Evolutionary conservation across 1,284 basidiomycete species (phyloP).

Genomic region (Sporisorium scitamineum): DNA sequence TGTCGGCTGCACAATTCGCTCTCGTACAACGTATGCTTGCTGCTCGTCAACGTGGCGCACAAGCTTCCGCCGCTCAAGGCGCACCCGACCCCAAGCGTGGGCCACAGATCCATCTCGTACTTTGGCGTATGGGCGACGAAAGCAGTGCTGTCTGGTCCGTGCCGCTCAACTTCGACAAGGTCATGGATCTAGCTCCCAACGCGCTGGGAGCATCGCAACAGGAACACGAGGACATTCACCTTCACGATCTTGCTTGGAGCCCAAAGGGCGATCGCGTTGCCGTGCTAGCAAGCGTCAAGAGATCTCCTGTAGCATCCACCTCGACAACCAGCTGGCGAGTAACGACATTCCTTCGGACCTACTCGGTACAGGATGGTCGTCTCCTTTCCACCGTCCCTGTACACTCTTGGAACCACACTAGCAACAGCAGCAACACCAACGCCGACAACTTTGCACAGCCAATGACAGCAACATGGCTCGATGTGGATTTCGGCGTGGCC

Average conservation of each 20-base stretch:
- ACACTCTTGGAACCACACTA: background rate
- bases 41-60: constrained; percentile 39
- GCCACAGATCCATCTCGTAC: constrained; percentile 39
- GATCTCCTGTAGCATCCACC: constrained; percentile 21
- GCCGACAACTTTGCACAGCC: background rate
- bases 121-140: constrained; percentile 50
- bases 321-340: constrained; percentile 20
- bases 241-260: constrained; percentile 48
- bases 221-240: constrained; percentile 40
- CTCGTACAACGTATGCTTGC: constrained; percentile 50
- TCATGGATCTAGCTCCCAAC: constrained; percentile 22
- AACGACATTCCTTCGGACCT: constrained; percentile 23
- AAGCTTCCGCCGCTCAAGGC: constrained; percentile 10
- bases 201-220: constrained; percentile 16
- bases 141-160: constrained; percentile 36
- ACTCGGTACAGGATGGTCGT: constrained; percentile 48
- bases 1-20: constrained; percentile 48
- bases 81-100: constrained; percentile 44
- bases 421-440: background rate
- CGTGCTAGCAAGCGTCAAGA: constrained; percentile 23
- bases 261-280: constrained; percentile 45
- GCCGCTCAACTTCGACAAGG: constrained; percentile 30
- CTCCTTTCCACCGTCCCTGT: constrained; percentile 36
- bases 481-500: constrained; percentile 12
- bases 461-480: constrained; percentile 23